Base-by-base conservation (phyloP, 495 filamentous ascomycete species). In the Penicillium arizonense region DNA sequence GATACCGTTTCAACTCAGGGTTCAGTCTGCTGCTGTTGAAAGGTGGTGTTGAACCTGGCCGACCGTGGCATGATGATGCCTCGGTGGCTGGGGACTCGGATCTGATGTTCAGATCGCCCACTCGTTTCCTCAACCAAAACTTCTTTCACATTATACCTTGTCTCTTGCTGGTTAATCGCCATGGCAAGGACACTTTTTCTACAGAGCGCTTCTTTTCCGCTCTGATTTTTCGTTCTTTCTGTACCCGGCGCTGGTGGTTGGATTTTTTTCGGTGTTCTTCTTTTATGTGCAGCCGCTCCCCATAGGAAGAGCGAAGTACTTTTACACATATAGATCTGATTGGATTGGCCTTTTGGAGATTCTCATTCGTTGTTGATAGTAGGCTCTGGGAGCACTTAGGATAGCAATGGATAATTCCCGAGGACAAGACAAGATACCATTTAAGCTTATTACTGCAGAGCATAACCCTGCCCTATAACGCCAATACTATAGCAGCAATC, bases 241-340 rank as follows among this genome's bases (percentile, higher is more conserved):
- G 37, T 60, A 65, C 47, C 53, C 56, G 71, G 73, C 73, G 70
- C 68, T 72, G 68, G 73, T 70, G 72, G 71, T 65, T 72, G 50
- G 1, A 53, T 64, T 54, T 59, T 64, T 40, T 64, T 69, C 57
- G 68, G 66, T 65, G 61, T 71, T 65, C 37, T 39, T 30, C 56
- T 55, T 68, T 56, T 39, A 60, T 64, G 61, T 55, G 61, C 57
- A 60, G 47, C 50, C 48, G 43, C 49, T 53, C 48, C 37, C 54
- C 43, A 51, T 60, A 23, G 42, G 28, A 63, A 59, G 57, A 39
- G 56, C 46, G 43, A 43, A 46, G 34, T 52, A 34, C 28, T 41
- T 48, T 52, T 42, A 55, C 62, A 53, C 47, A 67, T 68, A 67
- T 68, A 67, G 66, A 62, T 64, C 42, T 44, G 56, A n/a, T 13